Evolutionary conservation across 2,329 filamentous ascomycete genomes (phyloP).

Genomic region (Lasiodiplodia sp.): DNA sequence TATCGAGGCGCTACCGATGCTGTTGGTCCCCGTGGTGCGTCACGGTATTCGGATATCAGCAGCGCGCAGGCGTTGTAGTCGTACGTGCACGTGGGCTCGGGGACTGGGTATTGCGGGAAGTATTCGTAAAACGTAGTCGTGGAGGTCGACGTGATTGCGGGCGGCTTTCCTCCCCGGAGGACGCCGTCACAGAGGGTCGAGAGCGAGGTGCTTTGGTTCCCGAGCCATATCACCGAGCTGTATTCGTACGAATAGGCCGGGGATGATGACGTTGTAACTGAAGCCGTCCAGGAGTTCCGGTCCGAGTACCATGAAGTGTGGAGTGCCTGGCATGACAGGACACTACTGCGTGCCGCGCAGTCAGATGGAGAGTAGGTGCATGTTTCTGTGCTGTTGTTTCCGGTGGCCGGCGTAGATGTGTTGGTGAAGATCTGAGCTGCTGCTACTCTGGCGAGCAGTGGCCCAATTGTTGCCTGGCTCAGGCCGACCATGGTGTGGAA

Average conservation of each 20-base stretch:
- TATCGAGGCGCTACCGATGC: background rate
- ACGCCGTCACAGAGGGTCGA: constrained; percentile 23
- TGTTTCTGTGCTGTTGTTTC: background rate
- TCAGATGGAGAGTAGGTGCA: constrained; percentile 2
- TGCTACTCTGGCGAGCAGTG: background rate
- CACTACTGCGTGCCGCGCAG: background rate
- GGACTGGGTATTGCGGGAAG: background rate
- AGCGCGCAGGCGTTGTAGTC: constrained; percentile 15
- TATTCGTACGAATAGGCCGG: too few relatives aligned
- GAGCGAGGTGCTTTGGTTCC: constrained; percentile 7
- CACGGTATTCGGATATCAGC: background rate
- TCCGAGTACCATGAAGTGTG: background rate
- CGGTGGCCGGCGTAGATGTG: background rate
- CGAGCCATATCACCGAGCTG: background rate
- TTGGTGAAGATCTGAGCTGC: constrained; percentile 3
- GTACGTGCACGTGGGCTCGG: constrained; percentile 10
- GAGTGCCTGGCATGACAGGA: background rate
- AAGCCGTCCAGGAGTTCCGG: background rate
- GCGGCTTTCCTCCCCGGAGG: background rate
- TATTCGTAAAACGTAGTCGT: background rate
- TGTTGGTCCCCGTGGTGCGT: background rate
- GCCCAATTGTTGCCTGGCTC: background rate
- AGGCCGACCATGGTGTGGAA: background rate
- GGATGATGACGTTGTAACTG: background rate
- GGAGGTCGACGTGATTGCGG: background rate